Conservation (phyloP, 2,329 filamentous ascomycete genomes). For the Claviceps humidiphila region DNA sequence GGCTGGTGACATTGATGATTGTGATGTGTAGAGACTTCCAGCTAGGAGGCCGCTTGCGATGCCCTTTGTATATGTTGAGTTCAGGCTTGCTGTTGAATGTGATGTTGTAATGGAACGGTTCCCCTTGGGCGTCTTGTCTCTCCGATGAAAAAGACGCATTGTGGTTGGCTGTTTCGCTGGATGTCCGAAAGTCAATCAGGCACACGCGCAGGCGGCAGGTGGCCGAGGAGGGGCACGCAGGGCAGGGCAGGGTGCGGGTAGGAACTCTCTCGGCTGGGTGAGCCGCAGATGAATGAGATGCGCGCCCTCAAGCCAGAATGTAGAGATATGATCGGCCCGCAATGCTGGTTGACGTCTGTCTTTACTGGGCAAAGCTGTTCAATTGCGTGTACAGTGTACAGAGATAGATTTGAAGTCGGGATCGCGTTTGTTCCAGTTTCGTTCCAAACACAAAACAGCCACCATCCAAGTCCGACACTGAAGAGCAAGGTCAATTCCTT, state of each 20-base stretch:
- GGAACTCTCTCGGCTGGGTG: constrained; percentile 4
- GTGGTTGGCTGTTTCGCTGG: constrained; percentile 6
- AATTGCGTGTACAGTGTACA: background rate
- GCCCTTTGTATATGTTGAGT: constrained; percentile 31
- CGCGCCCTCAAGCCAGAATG: background rate
- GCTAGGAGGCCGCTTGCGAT: constrained; percentile 32
- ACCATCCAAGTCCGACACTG: background rate
- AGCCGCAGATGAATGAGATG: constrained; percentile 5
- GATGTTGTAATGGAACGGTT: constrained; percentile 29
- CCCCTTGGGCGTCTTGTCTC: constrained; percentile 34
- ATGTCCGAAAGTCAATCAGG: constrained; percentile 6
- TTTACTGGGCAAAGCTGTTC: background rate
- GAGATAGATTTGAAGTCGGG: background rate
- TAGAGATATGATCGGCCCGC: background rate
- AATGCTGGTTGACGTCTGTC: background rate
- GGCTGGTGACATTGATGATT: constrained; percentile 36
- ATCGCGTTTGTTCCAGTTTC: background rate
- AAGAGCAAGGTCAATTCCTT: constrained; percentile 1
- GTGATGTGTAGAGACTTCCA: constrained; percentile 25
- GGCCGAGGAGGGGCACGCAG: constrained; percentile 2
- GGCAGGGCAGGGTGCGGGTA: constrained; percentile 9
- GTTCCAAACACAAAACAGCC: background rate
- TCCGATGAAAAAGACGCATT: constrained; percentile 46
- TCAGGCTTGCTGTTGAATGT: constrained; percentile 36
- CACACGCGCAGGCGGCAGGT: constrained; percentile 5